A percentile compares a stretch with the other conserved stretches of the same genome.
These are phyloP conservation scores for Blumeria hordei DNA, from an alignment of 2,329 filamentous ascomycete species.

Conservation along the genomic window DNA sequence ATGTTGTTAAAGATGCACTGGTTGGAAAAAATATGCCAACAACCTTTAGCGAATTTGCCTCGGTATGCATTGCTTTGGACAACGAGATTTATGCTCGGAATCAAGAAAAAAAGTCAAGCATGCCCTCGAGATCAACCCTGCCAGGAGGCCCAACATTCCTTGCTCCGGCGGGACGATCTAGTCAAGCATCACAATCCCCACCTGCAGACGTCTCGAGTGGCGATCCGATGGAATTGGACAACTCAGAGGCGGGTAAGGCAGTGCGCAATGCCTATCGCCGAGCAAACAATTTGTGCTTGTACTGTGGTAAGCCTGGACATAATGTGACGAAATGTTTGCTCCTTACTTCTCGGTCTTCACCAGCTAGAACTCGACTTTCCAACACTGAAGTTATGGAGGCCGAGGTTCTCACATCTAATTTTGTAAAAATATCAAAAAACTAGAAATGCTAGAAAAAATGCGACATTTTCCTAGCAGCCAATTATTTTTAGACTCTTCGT, in stretches of 20 bases:
- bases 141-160: neutral
- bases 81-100: neutral
- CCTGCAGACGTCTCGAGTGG: too few species aligned
- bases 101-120: neutral
- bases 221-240: neutral
- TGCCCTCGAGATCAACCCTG: neutral
- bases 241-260: neutral
- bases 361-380: neutral
- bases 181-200: too few species aligned
- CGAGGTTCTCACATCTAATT: neutral
- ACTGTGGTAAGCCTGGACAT: neutral
- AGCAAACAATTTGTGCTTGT: neutral
- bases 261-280: neutral
- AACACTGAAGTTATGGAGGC: neutral
- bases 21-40: neutral
- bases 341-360: neutral
- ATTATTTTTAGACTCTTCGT: neutral
- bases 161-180: too few species aligned
- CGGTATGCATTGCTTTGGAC: neutral
- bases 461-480: neutral
- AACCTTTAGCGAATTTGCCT: neutral
- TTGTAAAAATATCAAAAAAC: neutral
- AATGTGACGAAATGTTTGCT: neutral
- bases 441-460: neutral
- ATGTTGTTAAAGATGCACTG: neutral